Percentiles rank a stretch among this genome's conserved stretches.
Evolutionary conservation across 495 filamentous ascomycete genomes (phyloP).

Genomic region (Penicillium verhagenii): DNA sequence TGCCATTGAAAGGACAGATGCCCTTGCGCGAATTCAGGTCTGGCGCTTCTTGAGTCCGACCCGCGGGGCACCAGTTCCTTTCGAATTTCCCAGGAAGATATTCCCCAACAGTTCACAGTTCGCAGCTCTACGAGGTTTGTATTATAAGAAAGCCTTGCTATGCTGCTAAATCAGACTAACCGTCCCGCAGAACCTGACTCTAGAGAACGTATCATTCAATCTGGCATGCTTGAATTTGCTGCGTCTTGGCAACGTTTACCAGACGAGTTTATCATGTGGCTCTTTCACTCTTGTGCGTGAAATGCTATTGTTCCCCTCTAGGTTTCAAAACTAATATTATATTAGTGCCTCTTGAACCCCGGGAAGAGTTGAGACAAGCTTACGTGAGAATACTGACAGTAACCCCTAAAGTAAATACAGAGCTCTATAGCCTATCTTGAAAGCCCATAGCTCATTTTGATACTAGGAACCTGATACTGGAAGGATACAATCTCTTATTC

Average conservation of each 20-base stretch:
- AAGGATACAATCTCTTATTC: slow-evolving; percentile 28
- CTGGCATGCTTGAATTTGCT: slow-evolving; percentile 64
- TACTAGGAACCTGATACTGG: slow-evolving; percentile 20
- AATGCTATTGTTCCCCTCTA: not conserved
- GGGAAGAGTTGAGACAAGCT: slow-evolving; percentile 60
- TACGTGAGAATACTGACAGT: slow-evolving; percentile 59
- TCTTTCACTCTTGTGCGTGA: slow-evolving; percentile 53
- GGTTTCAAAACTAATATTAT: not conserved
- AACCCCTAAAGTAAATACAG: slow-evolving; percentile 5
- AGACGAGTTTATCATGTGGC: slow-evolving; percentile 71
- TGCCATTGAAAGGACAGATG: slow-evolving; percentile 75
- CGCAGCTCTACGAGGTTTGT: slow-evolving; percentile 39
- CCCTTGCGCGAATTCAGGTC: slow-evolving; percentile 54
- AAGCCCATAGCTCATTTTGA: slow-evolving; percentile 1
- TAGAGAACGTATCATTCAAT: slow-evolving; percentile 63
- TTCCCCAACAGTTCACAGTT: slow-evolving; percentile 25
- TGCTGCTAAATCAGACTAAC: slow-evolving; percentile 9
- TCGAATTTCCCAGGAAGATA: slow-evolving; percentile 35
- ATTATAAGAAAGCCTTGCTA: not conserved
- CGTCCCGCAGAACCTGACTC: slow-evolving; percentile 38
- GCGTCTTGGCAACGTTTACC: slow-evolving; percentile 56
- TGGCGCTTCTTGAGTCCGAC: slow-evolving; percentile 66
- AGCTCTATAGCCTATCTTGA: not conserved
- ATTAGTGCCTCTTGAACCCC: slow-evolving; percentile 56
- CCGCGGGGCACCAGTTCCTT: slow-evolving; percentile 28